phyloP scores from a whole-genome alignment of 768 basidiomycete species.

The Rhizopogon salebrosus region DNA sequence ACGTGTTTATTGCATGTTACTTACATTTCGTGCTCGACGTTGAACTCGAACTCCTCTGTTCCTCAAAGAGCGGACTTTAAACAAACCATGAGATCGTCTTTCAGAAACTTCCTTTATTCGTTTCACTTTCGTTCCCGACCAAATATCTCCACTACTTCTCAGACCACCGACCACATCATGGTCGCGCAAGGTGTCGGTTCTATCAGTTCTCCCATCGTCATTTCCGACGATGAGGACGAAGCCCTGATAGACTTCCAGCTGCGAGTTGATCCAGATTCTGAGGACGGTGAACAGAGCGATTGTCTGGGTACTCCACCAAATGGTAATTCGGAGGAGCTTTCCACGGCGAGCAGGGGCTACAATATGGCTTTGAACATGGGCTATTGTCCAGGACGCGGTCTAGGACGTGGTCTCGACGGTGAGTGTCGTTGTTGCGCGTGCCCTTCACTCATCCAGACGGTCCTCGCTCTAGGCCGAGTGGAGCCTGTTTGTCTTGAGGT shows the following conservation, averaged over 20 bases:
- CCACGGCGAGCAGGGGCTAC: constrained; percentile 4
- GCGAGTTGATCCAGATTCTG: not conserved
- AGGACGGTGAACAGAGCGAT: not conserved
- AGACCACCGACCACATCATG: constrained; percentile 1
- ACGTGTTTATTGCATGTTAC: not conserved
- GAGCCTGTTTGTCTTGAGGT: constrained; percentile 8
- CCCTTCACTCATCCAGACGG: constrained; percentile 6
- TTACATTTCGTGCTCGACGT: not conserved
- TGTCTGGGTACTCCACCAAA: not conserved
- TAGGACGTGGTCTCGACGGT: constrained; percentile 11
- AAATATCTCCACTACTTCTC: not conserved
- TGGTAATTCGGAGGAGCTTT: constrained; percentile 2
- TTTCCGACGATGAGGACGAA: constrained; percentile 23
- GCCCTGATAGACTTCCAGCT: constrained; percentile 11
- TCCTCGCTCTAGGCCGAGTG: constrained; percentile 5
- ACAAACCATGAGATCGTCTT: constrained; percentile 2
- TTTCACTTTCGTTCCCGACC: constrained; percentile 1
- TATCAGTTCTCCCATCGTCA: constrained; percentile 22
- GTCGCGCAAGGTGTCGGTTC: constrained; percentile 17
- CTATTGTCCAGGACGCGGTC: constrained; percentile 9
- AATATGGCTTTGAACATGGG: constrained; percentile 10
- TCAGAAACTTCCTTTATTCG: not conserved
- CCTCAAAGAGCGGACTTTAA: constrained; percentile 10
- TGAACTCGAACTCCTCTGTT: not conserved
- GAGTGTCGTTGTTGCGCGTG: not conserved